A percentile compares a stretch with the other conserved stretches of the same genome.
Evolutionary conservation across 1,284 basidiomycete genomes (phyloP).

Genomic region (Nidula niveotomentosa): DNA sequence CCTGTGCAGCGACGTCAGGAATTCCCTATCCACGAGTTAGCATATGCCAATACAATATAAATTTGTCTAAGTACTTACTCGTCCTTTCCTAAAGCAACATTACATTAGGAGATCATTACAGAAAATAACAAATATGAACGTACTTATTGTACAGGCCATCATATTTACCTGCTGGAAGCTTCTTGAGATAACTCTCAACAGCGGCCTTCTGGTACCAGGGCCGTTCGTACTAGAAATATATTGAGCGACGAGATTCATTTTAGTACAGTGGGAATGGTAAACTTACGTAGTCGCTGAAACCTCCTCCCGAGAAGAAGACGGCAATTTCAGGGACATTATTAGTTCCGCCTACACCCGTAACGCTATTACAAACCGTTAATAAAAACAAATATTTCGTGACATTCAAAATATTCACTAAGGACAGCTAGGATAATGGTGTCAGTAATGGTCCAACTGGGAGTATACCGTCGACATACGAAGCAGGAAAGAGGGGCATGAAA

Average conservation of each 20-base stretch:
- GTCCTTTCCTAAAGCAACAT: slow-evolving; percentile 21
- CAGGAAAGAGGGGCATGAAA: slow-evolving; percentile 68
- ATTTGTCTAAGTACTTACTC: slow-evolving; percentile 21
- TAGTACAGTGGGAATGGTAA: neutral
- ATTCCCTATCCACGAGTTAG: slow-evolving; percentile 31
- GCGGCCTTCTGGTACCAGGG: slow-evolving; percentile 53
- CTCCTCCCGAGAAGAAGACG: slow-evolving; percentile 58
- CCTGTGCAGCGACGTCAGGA: slow-evolving; percentile 67
- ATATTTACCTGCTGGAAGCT: slow-evolving; percentile 52
- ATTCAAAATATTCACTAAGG: slow-evolving; percentile 20
- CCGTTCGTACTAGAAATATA: slow-evolving; percentile 55
- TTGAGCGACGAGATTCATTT: no score
- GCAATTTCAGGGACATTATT: slow-evolving; percentile 44
- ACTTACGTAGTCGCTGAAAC: slow-evolving; percentile 60
- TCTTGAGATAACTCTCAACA: slow-evolving; percentile 40
- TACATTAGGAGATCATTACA: neutral
- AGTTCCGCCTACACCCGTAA: slow-evolving; percentile 52
- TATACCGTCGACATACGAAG: slow-evolving; percentile 26
- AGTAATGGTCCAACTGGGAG: no score
- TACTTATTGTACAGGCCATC: slow-evolving; percentile 60
- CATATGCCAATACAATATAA: neutral
- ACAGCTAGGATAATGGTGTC: slow-evolving; percentile 16
- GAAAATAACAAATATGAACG: slow-evolving; percentile 15
- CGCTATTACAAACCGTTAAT: slow-evolving; percentile 18
- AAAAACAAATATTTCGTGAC: neutral